phyloP scores from a whole-genome alignment of 2,329 filamentous ascomycete genomes.

The Penicillium italicum region DNA sequence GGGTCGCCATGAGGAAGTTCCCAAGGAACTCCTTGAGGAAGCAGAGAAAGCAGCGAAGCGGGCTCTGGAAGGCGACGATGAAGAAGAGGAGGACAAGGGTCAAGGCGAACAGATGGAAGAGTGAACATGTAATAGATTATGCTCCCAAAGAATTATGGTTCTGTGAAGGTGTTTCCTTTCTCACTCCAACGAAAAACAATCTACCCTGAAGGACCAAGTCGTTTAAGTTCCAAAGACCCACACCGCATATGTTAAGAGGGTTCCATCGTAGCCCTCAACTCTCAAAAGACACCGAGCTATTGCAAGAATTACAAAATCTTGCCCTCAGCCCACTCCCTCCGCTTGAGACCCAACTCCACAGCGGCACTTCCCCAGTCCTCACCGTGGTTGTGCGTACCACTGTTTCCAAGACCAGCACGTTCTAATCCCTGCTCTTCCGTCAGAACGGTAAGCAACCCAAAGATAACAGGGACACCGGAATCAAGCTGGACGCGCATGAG shows the following conservation, averaged over 20 bases:
- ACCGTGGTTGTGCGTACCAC: slow-evolving; percentile 77
- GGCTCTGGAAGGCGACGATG: slow-evolving; percentile 79
- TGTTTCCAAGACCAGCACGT: slow-evolving; percentile 68
- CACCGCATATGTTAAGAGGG: neutral
- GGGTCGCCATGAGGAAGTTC: slow-evolving; percentile 89
- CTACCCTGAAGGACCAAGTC: neutral
- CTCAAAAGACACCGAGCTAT: neutral
- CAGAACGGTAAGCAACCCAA: slow-evolving; percentile 86
- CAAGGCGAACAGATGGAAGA: slow-evolving; percentile 83
- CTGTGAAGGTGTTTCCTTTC: slow-evolving; percentile 1
- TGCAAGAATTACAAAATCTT: slow-evolving; percentile 44
- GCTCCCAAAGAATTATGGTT: slow-evolving; percentile 18
- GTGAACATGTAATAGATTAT: slow-evolving; percentile 47
- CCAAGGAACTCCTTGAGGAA: slow-evolving; percentile 83
- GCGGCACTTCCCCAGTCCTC: slow-evolving; percentile 94
- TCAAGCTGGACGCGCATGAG: slow-evolving; percentile 94
- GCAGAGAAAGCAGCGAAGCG: slow-evolving; percentile 91
- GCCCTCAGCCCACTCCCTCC: slow-evolving; percentile 75
- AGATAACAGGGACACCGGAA: slow-evolving; percentile 81
- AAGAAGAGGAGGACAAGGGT: slow-evolving; percentile 68
- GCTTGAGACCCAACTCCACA: slow-evolving; percentile 89
- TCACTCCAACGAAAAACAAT: neutral
- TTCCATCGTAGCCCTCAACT: neutral
- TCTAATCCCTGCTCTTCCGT: slow-evolving; percentile 82
- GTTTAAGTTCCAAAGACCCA: neutral